phyloP scores from a whole-genome alignment of 73 alveolate species.

The Paramecium sonneborni region DNA sequence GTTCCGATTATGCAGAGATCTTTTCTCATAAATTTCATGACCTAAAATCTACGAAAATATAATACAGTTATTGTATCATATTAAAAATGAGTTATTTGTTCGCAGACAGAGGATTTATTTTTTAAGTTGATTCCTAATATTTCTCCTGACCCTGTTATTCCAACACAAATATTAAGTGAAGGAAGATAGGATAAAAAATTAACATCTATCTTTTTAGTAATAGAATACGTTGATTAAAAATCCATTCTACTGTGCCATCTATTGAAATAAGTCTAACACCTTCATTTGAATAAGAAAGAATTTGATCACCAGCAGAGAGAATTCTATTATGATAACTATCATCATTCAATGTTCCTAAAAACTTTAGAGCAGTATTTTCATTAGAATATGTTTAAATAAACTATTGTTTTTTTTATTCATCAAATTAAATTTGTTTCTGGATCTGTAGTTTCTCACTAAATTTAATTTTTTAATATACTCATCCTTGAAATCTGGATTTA shows the following conservation, averaged over 20 bases:
- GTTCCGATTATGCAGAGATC: background rate
- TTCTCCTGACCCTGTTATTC: background rate
- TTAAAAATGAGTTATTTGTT: background rate
- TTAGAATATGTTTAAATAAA: background rate
- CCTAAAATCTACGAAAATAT: background rate
- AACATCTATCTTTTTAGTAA: background rate
- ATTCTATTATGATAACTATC: background rate
- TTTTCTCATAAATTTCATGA: conserved; percentile 48
- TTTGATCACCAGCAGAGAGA: conserved; percentile 2
- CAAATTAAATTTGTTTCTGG: background rate
- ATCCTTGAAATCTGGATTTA: conserved; percentile 29
- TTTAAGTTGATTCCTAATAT: conserved; percentile 24
- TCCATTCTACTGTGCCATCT: background rate
- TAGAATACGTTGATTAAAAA: background rate
- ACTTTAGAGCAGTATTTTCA: background rate
- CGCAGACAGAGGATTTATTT: background rate
- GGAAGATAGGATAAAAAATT: background rate
- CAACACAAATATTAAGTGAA: background rate
- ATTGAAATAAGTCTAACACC: background rate
- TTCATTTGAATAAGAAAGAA: background rate
- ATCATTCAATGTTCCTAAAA: background rate
- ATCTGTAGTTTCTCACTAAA: background rate
- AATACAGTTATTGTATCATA: background rate
- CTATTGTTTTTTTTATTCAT: background rate
- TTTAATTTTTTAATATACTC: background rate